A percentile compares a stretch with the other conserved stretches of the same genome.
Conservation (phyloP, 495 filamentous ascomycete species). For the Umbilicaria muhlenbergii region DNA sequence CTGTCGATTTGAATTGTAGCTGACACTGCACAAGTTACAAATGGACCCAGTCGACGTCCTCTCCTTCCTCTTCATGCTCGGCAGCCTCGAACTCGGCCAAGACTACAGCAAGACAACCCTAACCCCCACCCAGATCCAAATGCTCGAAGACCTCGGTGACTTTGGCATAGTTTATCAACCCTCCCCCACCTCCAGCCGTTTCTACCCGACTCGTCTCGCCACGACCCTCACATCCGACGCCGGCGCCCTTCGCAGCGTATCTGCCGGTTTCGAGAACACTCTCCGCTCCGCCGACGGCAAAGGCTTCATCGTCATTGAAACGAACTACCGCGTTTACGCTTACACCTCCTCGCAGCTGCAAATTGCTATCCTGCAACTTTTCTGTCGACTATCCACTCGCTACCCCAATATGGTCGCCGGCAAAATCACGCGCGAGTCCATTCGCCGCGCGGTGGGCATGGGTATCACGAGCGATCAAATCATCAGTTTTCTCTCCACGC, state of each 20-base stretch:
- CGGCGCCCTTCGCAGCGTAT: slow-evolving; percentile 44
- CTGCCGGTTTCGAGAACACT: slow-evolving; percentile 35
- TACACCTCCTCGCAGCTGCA: slow-evolving; percentile 87
- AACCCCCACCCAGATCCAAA: slow-evolving; percentile 64
- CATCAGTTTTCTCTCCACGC: slow-evolving; percentile 69
- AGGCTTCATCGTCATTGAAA: slow-evolving; percentile 91
- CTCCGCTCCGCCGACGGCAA: slow-evolving; percentile 30
- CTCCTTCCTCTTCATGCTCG: slow-evolving; percentile 91
- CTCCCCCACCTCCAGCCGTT: slow-evolving; percentile 38
- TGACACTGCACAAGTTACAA: slow-evolving; percentile 29
- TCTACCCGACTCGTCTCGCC: slow-evolving; percentile 88
- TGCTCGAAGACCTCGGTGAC: slow-evolving; percentile 72
- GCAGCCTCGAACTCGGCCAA: slow-evolving; percentile 76
- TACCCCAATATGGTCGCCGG: slow-evolving; percentile 87
- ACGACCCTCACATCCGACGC: slow-evolving; percentile 87
- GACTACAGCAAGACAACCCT: slow-evolving; percentile 72
- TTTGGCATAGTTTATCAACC: slow-evolving; percentile 77
- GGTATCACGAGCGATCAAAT: slow-evolving; percentile 94
- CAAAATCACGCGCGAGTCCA: slow-evolving; percentile 70
- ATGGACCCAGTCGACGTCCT: slow-evolving; percentile 89
- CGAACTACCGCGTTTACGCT: slow-evolving; percentile 96
- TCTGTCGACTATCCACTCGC: slow-evolving; percentile 67
- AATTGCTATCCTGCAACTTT: slow-evolving; percentile 86
- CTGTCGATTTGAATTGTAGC: slow-evolving; percentile 7
- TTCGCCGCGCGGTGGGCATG: slow-evolving; percentile 69